Base-by-base conservation (phyloP, 768 basidiomycete species). In the Amanita pseudoporphyria region DNA sequence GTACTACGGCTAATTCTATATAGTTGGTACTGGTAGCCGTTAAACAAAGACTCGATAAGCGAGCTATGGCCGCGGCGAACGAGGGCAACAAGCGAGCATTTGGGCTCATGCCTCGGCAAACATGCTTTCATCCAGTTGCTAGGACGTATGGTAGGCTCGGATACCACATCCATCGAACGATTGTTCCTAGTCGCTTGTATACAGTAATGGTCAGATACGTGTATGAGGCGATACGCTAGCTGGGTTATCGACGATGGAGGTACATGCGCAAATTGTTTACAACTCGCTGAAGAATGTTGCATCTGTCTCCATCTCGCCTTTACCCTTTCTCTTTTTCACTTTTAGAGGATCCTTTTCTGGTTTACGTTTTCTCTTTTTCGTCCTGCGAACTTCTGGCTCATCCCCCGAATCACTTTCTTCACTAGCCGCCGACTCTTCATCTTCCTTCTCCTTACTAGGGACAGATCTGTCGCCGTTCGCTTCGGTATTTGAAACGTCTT, bases 271-370 rank as follows among this genome's bases (percentile, higher is more conserved):
- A 19, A 33, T 43, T 36, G 41, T 44, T 56, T 63, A 86, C 52
- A 89, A 64, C 39, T 73, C 82, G 39, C 77, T 74, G 57, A 88
- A 89, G 64, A 88, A 89, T 16, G 76, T 69, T 7, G 70, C 70
- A 26, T 82, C 77, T 3, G 72, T 73, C 28, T 75, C 77, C 19
- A 79, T 68, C 45, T 74, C 69, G 54, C 84, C 82, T 54, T 69
- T 72, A 19, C 79, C 79, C 61, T 78, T 83, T 62, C 76, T 77
- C 65, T 69, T 76, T 59, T 70, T 75, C 21, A 67, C 62, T 30
- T 62, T 62, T 47, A 81, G 57, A 5, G 71, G 65, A 47, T 79
- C 75, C 54, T 71, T 74, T 28, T 73, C 74, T 26, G 68, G 72
- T 57, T 78, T 80, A 52, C 71, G 71, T 59, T 81, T 83, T 49